Percentiles rank a stretch among this genome's conserved stretches.
Conservation (phyloP, 2,329 filamentous ascomycete genomes). For the Cercospora sp. region DNA sequence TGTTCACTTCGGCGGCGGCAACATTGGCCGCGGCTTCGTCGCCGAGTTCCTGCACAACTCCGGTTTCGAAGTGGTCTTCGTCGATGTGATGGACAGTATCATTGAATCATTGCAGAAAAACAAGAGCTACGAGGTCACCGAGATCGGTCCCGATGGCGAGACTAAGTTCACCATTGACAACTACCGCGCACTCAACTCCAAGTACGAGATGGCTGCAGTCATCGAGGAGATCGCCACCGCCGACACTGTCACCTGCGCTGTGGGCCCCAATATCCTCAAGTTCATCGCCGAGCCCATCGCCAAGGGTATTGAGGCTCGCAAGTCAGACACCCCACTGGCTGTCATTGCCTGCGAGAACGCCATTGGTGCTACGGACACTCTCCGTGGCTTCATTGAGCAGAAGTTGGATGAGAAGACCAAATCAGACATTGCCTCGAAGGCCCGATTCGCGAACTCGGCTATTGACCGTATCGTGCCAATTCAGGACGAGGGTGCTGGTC, state of each 20-base stretch:
- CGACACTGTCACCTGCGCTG: constrained; percentile 92
- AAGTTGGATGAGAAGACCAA: constrained; percentile 70
- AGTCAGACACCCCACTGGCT: constrained; percentile 66
- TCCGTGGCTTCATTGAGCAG: constrained; percentile 70
- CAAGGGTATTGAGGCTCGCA: constrained; percentile 82
- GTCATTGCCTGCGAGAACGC: constrained; percentile 99
- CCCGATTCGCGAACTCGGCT: constrained; percentile 93
- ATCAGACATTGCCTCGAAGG: constrained; percentile 68
- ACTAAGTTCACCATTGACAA: constrained; percentile 82
- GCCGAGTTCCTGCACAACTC: constrained; percentile 92
- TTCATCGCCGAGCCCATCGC: constrained; percentile 96
- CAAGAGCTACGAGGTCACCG: constrained; percentile 84
- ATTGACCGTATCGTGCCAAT: constrained; percentile 98
- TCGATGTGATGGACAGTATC: constrained; percentile 84
- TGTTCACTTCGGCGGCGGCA: constrained; percentile 55
- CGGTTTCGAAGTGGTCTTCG: constrained; percentile 93
- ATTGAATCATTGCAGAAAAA: constrained; percentile 76
- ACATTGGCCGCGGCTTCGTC: constrained; percentile 68
- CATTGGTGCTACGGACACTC: constrained; percentile 88
- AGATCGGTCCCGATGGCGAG: constrained; percentile 83
- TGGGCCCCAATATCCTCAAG: constrained; percentile 92
- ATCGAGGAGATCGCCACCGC: constrained; percentile 83
- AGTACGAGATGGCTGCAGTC: constrained; percentile 76
- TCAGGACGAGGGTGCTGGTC: constrained; percentile 74
- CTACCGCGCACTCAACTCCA: constrained; percentile 96